Evolutionary conservation across 2,329 filamentous ascomycete species (phyloP).

Genomic region (Colletotrichum cuscutae): DNA sequence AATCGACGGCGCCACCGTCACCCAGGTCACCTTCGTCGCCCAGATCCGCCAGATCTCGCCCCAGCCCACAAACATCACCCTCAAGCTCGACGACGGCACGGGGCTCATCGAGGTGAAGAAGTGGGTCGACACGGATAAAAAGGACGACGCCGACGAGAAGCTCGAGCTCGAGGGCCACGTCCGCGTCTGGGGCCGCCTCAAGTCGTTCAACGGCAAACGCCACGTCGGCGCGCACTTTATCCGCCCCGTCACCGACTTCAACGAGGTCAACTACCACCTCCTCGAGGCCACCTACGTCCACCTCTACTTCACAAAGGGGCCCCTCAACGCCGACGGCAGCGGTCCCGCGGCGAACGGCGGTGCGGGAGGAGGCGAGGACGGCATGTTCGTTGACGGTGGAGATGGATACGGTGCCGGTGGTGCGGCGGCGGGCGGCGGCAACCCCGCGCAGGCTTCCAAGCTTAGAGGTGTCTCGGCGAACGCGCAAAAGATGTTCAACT

Average conservation of each 20-base stretch:
- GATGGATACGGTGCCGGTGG: constrained; percentile 50
- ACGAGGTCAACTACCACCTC: constrained; percentile 93
- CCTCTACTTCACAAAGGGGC: constrained; percentile 81
- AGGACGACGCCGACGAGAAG: constrained; percentile 58
- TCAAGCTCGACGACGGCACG: constrained; percentile 95
- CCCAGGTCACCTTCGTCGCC: constrained; percentile 82
- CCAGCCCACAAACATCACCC: constrained; percentile 92
- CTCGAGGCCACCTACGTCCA: constrained; percentile 92
- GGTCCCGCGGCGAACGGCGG: constrained; percentile 49
- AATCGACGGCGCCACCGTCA: constrained; percentile 80
- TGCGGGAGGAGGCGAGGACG: constrained; percentile 51
- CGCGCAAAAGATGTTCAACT: constrained; percentile 78
- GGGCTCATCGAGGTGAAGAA: constrained; percentile 91
- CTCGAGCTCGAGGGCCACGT: constrained; percentile 83
- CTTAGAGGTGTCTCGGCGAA: constrained; percentile 60
- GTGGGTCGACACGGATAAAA: constrained; percentile 77
- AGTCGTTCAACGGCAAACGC: constrained; percentile 84
- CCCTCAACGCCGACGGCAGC: constrained; percentile 55
- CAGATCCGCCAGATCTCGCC: constrained; percentile 88
- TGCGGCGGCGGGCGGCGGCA: constrained; percentile 48
- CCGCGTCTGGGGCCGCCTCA: constrained; percentile 86
- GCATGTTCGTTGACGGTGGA: constrained; percentile 67
- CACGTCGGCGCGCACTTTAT: constrained; percentile 85
- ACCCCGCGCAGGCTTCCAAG: constrained; percentile 47
- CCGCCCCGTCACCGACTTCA: constrained; percentile 82